These are phyloP conservation scores for Candida dubliniensis DNA, from an alignment of 1,139 yeast species.

Conservation along the genomic window DNA sequence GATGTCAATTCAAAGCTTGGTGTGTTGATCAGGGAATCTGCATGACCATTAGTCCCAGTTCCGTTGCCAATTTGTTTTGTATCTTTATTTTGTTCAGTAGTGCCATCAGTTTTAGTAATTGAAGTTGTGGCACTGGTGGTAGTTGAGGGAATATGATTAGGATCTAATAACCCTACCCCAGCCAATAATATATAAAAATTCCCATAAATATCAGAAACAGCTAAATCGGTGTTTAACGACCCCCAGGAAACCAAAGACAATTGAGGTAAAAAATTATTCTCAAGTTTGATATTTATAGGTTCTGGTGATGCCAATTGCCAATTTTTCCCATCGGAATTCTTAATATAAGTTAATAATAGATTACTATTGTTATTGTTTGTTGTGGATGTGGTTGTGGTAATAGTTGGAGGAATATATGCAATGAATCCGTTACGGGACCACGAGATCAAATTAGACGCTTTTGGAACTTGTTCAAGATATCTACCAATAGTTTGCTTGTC, in stretches of 20 bases:
- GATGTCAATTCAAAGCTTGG: conserved; percentile 48
- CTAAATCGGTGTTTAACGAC: conserved; percentile 54
- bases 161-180: conserved; percentile 41
- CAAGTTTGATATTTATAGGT: conserved; percentile 39
- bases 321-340: conserved; percentile 58
- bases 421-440: conserved; percentile 80
- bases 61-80: too few species aligned
- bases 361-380: conserved; percentile 22
- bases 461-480: conserved; percentile 8
- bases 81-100: neutral
- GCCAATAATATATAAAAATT: conserved; percentile 49
- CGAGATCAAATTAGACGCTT: conserved; percentile 36
- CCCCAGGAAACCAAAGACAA: conserved; percentile 46
- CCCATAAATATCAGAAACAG: conserved; percentile 50
- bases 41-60: too few species aligned
- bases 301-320: conserved; percentile 68
- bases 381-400: neutral
- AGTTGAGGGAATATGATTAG: neutral
- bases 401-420: conserved; percentile 49
- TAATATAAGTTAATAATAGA: conserved; percentile 58
- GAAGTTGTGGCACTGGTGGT: neutral
- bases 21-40: conserved; percentile 2
- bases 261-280: conserved; percentile 26
- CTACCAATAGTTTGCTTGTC: conserved; percentile 7
- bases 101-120: neutral